These are phyloP conservation scores for Sphagnum contortum DNA, from an alignment of 225 moss, liverwort and hornwort genomes.

Conservation along the genomic window DNA sequence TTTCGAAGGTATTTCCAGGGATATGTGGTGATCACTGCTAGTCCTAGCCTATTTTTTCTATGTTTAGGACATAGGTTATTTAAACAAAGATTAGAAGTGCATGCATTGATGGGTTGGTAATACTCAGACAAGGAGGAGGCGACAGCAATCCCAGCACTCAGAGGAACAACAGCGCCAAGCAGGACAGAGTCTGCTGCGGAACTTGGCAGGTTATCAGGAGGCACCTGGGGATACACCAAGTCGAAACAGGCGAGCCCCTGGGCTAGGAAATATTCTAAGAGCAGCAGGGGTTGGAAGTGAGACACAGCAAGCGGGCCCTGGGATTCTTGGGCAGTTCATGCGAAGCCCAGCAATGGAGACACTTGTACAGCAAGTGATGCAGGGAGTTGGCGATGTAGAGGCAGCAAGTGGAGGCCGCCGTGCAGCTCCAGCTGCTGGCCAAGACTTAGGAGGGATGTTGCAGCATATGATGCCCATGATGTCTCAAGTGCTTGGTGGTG, in stretches of 20 bases:
- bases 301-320: slow-evolving; percentile 34
- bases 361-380: slow-evolving; percentile 75
- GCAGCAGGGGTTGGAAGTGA: slow-evolving; percentile 40
- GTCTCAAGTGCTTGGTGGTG: slow-evolving; percentile 79
- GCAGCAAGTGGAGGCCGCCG: slow-evolving; percentile 28
- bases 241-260: slow-evolving; percentile 17
- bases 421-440: slow-evolving; percentile 24
- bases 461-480: slow-evolving; percentile 91
- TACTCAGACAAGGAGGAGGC: slow-evolving; percentile 62
- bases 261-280: slow-evolving; percentile 27
- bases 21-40: too few species aligned
- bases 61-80: too few species aligned
- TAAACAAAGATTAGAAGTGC: too few species aligned
- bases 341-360: slow-evolving; percentile 87
- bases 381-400: slow-evolving; percentile 59
- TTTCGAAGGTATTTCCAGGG: too few species aligned
- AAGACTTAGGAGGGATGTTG: slow-evolving; percentile 64
- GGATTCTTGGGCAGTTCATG: slow-evolving; percentile 75
- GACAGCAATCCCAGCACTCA: slow-evolving; percentile 20
- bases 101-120: too few species aligned
- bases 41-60: too few species aligned
- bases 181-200: slow-evolving; percentile 46
- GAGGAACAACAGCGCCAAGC: slow-evolving; percentile 45
- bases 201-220: slow-evolving; percentile 30
- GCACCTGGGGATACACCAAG: slow-evolving; percentile 24